Evolutionary conservation across 352 stramenopile species (phyloP).

Genomic region (Nothophytophthora sp.): DNA sequence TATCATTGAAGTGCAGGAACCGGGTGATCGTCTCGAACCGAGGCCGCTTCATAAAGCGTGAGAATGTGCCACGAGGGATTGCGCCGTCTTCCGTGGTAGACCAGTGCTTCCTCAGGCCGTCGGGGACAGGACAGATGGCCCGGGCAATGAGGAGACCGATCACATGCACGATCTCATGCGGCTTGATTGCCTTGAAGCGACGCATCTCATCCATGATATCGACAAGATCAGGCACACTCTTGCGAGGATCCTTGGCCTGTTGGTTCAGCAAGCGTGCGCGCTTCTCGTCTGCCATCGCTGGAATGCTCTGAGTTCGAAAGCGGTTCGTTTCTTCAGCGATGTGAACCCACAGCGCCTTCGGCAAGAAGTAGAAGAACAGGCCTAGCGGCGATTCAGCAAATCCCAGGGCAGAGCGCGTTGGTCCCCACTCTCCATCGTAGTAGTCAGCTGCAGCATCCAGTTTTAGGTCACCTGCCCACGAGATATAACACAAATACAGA

Average conservation of each 20-base stretch:
- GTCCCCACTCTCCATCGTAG: not conserved
- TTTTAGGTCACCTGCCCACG: no score
- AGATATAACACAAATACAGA: no score
- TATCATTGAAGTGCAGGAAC: slow-evolving; percentile 26
- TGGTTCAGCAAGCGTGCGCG: not conserved
- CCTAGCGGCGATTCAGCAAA: slow-evolving; percentile 1
- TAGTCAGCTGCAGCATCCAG: slow-evolving; percentile 1
- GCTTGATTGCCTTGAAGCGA: slow-evolving; percentile 4
- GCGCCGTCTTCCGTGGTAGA: slow-evolving; percentile 3
- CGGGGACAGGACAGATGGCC: slow-evolving; percentile 1
- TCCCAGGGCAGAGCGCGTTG: slow-evolving; percentile 1
- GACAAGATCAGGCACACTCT: not conserved
- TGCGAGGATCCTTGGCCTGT: not conserved
- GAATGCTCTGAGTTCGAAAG: not conserved
- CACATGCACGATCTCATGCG: slow-evolving; percentile 6
- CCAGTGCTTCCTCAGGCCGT: slow-evolving; percentile 10
- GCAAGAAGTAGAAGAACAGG: slow-evolving; percentile 9
- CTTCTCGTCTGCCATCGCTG: not conserved
- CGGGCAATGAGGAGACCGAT: slow-evolving; percentile 10
- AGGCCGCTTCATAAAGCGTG: slow-evolving; percentile 13
- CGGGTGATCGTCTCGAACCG: slow-evolving; percentile 13
- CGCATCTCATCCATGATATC: not conserved
- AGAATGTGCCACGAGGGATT: slow-evolving; percentile 15
- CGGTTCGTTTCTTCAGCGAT: slow-evolving; percentile 2
- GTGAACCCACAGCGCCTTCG: slow-evolving; percentile 4